Evolutionary conservation across 257 asterid species (phyloP), one percentile per base, ranked within the genome.

Genomic region (Mitragyna speciosa): DNA sequence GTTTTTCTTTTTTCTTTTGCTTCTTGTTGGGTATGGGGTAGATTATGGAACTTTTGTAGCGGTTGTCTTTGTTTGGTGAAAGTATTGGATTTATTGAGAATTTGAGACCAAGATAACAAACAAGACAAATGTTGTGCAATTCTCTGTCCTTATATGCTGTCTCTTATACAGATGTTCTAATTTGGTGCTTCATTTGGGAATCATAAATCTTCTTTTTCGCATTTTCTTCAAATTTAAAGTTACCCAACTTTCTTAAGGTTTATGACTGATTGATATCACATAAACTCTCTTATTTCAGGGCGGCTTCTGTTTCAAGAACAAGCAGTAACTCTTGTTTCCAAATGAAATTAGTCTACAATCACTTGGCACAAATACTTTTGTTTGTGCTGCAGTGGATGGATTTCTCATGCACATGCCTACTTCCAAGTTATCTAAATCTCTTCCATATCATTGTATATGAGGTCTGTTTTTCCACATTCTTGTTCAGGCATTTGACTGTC

Each of bases 341-440:
- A 72, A 85, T 89, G 93, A 87, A 89, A 82, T 83, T 91, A 86
- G 89, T 74, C 79, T 85, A 85, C 90, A 85, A 83, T 88, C 86
- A 84, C 72, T 75, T 89, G 75, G 92, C 95, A 22, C 89, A 89
- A 16, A 16, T 87, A 58, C 76, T 86, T 74, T 64, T 88, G 79
- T 85, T 89, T 82, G 77, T 89, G 73, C 82, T 91, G 56, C 90
- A 87, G 51, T 89, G 93, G 95, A 76, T 89, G 65, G 85, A 86
- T 82, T 89, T 88, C 79, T 87, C 95, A 19, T 89, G 90, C 80
- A 70, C 90, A 0, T 81, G 90, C 77, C 77, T 87, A 31, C 79
- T 87, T 81, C 91, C 89, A 10, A 87, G 74, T 80, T 91, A 84
- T 76, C 83, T 89, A 43, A 87, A 84, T 80, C 86, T 89, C 43